Base-by-base conservation (phyloP, 805 yeast species). In the Clavispora santaluciae region DNA sequence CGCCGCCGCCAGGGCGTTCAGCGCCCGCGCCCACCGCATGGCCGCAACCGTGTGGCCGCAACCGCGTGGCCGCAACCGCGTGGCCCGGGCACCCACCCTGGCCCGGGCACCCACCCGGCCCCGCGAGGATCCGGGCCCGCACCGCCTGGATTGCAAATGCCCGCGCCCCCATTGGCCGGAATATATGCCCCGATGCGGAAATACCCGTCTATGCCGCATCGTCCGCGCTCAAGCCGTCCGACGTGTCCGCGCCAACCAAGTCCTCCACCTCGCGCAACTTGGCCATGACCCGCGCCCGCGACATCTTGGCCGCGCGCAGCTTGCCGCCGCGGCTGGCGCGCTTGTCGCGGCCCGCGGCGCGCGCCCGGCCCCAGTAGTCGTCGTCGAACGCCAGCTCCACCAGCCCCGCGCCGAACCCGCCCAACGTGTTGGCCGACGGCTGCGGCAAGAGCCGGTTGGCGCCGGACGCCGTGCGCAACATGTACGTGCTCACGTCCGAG, bases 371-470 rank as follows among this genome's bases (percentile, higher is more conserved):
- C 20, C 64, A 45, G 16, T 61, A 46, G 35, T 64, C 69, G 38
- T 65, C 70, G 33, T 64, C 58, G 36, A 64, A 62, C 25, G 63
- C 43, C 18, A 68, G 62, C 42, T 66, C 72, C 29, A 67, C 63
- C 39, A 69, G 66, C 33, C 68, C 70, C 28, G 66, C 63, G 28
- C 64, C 55, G 37, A 63, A 56, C 36, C 63, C 63, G 3, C 61
- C 61, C 28, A 66, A 43, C 1, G 71, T 65, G 22, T 60, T 54
- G 11, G 63, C 60, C 5, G 70, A 64, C 35, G 57, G 57, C 18
- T 56, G 56, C 6, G 63, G 66, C 1, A 46, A 43, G 16, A 64
- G 20, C 31, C 31, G 31, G 20, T 16, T 28, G 20, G 31, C 12
- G 18, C 45, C 16, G 20, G 30, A 28, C 12, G 16, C 31, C 31